Base-by-base conservation (phyloP, 2,329 filamentous ascomycete genomes). In the Xenosphaeropsis pyriputrescens region DNA sequence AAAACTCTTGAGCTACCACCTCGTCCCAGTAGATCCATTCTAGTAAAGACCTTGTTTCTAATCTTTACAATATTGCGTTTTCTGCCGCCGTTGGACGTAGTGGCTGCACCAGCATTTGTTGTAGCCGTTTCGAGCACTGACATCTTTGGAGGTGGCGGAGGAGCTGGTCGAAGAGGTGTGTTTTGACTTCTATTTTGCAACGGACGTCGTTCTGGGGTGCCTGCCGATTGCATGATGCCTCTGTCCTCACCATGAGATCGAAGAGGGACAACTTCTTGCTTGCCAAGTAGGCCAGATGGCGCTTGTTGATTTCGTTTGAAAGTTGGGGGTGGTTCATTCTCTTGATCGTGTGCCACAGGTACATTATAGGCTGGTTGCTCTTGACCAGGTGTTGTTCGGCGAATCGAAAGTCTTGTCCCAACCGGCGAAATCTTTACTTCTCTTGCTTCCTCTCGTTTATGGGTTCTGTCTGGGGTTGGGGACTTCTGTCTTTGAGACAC, bases 1-100 rank as follows among this genome's bases (percentile, higher is more conserved):
- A 94, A 98, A 2, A 98, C 91, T 52, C 93, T 88, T 36, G 82
- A 88, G 48, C 85, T 95, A 22, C 91, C 91, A 44, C 91, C 91
- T 41, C 88, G 79, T 8, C 91, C 91, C 46, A 98, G 79, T 47
- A 82, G 85, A 55, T 94, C 88, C 44, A 96, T 72, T 34, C 89
- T 73, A 16, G 86, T 91, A 54, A 93, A 98, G 29, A 78, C 73
- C 54, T 93, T 93, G 43, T 85, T 85, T 53, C 98, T 98, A 43
- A 98, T 78, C 34, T 79, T 78, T 41, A 96, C 71, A 41, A 89
- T 79, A 44, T 85, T 85, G 34, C 85, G 75, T 52, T 85, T 85
- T 57, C 83, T 71, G 41, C 46, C 53, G 16, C 64, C 65, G 51
- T 88, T 82, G 4, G 75, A 71, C 3, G 85, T 77, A 0, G 82